These are phyloP conservation scores for Schwanniomyces polymorphus DNA, from an alignment of 805 yeast genomes.

Conservation along the genomic window DNA sequence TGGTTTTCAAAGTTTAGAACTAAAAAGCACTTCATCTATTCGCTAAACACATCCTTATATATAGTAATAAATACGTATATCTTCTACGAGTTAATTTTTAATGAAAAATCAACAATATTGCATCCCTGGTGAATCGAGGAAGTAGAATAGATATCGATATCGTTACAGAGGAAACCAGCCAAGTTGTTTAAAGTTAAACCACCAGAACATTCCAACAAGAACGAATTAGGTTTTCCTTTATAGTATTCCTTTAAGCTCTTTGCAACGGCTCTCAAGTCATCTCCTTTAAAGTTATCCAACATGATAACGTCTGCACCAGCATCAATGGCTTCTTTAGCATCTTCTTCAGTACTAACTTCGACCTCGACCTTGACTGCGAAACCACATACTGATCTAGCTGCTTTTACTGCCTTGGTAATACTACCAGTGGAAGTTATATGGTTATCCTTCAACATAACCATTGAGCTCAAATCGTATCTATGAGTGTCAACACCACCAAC, in stretches of 20 bases:
- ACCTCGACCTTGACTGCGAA: constrained; percentile 90
- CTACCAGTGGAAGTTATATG: constrained; percentile 94
- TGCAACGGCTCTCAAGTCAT: constrained; percentile 66
- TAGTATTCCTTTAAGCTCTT: constrained; percentile 57
- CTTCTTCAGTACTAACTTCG: constrained; percentile 81
- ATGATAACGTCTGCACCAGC: constrained; percentile 96
- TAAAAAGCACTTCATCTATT: constrained; percentile 39
- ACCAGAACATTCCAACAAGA: constrained; percentile 87
- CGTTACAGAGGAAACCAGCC: constrained; percentile 63
- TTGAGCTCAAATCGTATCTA: constrained; percentile 84
- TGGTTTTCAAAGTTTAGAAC: constrained; percentile 40
- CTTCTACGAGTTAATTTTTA: constrained; percentile 52
- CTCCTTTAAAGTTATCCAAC: constrained; percentile 85
- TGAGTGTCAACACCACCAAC: constrained; percentile 96
- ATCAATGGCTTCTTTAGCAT: constrained; percentile 87
- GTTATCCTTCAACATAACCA: constrained; percentile 96
- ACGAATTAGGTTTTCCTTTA: constrained; percentile 45
- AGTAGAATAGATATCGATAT: constrained; percentile 88
- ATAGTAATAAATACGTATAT: constrained; percentile 2
- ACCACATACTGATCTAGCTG: constrained; percentile 82
- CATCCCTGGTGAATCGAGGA: constrained; percentile 93
- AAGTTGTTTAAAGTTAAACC: constrained; percentile 78
- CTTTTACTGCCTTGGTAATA: constrained; percentile 75
- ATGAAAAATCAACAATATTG: constrained; percentile 76
- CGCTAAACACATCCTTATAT: constrained; percentile 15